Conservation (phyloP, 2,329 filamentous ascomycete genomes). For the Botrytis byssoidea region DNA sequence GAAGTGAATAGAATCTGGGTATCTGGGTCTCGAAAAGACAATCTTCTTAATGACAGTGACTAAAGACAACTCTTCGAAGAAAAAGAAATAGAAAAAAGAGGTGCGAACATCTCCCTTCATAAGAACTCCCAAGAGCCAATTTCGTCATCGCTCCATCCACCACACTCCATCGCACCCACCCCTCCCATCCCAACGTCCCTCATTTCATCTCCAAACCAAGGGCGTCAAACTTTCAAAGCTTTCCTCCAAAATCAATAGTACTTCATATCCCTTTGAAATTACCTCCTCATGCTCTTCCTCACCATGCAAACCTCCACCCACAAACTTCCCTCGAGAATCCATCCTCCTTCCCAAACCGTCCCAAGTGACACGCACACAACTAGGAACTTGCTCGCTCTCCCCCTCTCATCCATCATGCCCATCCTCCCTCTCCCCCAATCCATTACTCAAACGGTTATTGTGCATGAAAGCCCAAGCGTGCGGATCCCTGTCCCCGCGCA, state of each 20-base stretch:
- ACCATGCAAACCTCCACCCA: not conserved
- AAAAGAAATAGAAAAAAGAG: not conserved
- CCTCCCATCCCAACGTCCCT: slow-evolving; percentile 5
- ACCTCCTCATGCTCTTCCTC: slow-evolving; percentile 10
- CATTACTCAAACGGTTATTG: too few relatives aligned
- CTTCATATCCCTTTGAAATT: slow-evolving; percentile 13
- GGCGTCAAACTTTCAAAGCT: not conserved
- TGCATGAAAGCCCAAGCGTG: slow-evolving; percentile 16
- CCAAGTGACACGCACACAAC: slow-evolving; percentile 5
- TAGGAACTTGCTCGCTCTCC: not conserved
- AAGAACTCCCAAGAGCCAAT: slow-evolving; percentile 3
- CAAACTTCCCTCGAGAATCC: not conserved
- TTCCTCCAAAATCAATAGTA: not conserved
- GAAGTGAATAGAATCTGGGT: not conserved
- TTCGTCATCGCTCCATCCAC: slow-evolving; percentile 10
- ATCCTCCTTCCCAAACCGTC: not conserved
- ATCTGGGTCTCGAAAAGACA: slow-evolving; percentile 14
- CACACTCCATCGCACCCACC: not conserved
- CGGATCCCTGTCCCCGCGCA: slow-evolving; percentile 7
- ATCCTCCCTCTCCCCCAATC: not conserved
- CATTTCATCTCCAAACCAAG: not conserved
- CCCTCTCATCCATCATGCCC: slow-evolving; percentile 11
- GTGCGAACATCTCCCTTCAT: slow-evolving; percentile 19
- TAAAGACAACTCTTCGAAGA: not conserved
- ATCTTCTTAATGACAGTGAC: slow-evolving; percentile 6